Evolutionary conservation across 805 yeast species (phyloP).

Genomic region (Tetrapisispora pingtungensis): DNA sequence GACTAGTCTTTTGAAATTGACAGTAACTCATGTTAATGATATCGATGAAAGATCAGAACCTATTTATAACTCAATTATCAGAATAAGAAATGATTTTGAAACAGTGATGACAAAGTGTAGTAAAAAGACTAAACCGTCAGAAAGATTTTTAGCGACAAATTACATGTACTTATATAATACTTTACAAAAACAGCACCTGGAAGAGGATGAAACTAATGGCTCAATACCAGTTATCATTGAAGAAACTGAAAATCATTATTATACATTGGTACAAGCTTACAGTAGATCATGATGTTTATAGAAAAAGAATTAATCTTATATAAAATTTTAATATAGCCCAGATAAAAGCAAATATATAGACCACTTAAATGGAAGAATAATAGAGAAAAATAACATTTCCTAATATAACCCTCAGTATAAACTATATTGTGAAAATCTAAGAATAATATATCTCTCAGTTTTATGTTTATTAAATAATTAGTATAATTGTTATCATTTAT

Average conservation of each 20-base stretch:
- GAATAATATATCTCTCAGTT: too few species aligned
- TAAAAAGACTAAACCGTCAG: slow-evolving; percentile 43
- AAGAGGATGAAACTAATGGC: slow-evolving; percentile 6
- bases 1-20: slow-evolving; percentile 57
- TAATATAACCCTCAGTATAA: too few species aligned
- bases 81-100: slow-evolving; percentile 75
- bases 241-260: slow-evolving; percentile 25
- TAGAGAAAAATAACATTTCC: too few species aligned
- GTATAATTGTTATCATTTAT: too few species aligned
- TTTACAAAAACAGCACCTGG: slow-evolving; percentile 17
- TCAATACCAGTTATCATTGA: slow-evolving; percentile 16
- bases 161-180: slow-evolving; percentile 28
- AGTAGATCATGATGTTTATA: slow-evolving; percentile 11
- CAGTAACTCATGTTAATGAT: slow-evolving; percentile 26
- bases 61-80: slow-evolving; percentile 51
- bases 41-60: slow-evolving; percentile 48
- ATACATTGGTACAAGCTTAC: slow-evolving; percentile 24
- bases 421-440: too few species aligned
- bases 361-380: too few species aligned
- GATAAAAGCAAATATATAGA: neutral
- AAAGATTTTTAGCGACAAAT: slow-evolving; percentile 58
- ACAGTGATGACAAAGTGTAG: slow-evolving; percentile 63
- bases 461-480: too few species aligned
- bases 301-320: too few species aligned
- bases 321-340: too few species aligned